Conservation (phyloP, 345 rosid genomes). For the Ricinus communis region DNA sequence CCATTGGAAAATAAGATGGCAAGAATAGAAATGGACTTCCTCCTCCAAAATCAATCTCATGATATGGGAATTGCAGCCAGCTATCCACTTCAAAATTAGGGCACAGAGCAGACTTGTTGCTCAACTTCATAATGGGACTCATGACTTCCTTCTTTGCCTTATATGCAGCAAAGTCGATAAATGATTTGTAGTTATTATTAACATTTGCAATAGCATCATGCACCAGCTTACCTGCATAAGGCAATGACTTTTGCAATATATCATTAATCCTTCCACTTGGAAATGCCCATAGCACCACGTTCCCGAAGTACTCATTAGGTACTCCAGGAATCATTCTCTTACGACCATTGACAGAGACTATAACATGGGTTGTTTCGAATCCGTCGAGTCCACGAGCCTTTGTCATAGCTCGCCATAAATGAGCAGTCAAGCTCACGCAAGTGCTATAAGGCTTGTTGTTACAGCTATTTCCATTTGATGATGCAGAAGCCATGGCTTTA, state of each 20-base stretch:
- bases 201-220: conserved; percentile 26
- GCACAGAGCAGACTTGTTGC: not conserved
- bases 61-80: conserved; percentile 36
- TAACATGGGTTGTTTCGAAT: conserved; percentile 19
- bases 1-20: conserved; percentile 25
- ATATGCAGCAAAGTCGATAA: conserved; percentile 25
- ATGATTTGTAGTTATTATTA: conserved; percentile 23
- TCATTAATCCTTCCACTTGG: conserved; percentile 25
- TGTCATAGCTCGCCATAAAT: conserved; percentile 32
- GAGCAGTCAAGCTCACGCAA: conserved; percentile 29
- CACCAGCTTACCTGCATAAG: conserved; percentile 24
- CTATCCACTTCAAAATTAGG: conserved; percentile 34
- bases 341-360: conserved; percentile 30
- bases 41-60: conserved; percentile 30
- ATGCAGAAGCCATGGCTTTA: conserved; percentile 27
- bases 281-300: conserved; percentile 39
- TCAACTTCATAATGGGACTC: not conserved
- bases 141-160: not conserved
- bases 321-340: conserved; percentile 19
- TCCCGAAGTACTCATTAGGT: conserved; percentile 39
- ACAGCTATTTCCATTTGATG: too few relatives aligned
- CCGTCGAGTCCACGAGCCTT: conserved; percentile 24
- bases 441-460: conserved; percentile 26
- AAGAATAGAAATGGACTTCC: conserved; percentile 32
- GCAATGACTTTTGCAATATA: conserved; percentile 13